Conservation (phyloP, 306 rosid species). For the Acacia confusa region DNA sequence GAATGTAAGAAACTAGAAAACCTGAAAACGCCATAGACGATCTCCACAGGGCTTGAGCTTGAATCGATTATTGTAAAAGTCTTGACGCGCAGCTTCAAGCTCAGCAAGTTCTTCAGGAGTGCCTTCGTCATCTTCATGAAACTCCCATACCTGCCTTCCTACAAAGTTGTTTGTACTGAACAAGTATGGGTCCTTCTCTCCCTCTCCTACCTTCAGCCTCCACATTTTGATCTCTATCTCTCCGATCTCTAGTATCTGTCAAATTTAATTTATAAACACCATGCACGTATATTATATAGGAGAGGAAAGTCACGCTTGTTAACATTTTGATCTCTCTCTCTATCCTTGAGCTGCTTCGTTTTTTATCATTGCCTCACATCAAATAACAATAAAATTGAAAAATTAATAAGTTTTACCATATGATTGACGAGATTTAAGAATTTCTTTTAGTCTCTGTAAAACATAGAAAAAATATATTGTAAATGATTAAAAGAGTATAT, state of each 20-base stretch:
- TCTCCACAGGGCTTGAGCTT: slow-evolving; percentile 46
- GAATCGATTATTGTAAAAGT: slow-evolving; percentile 47
- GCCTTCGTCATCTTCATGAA: slow-evolving; percentile 44
- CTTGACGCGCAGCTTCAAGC: slow-evolving; percentile 46
- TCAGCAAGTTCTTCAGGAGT: slow-evolving; percentile 36
- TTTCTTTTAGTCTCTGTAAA: no score
- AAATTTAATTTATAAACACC: not conserved
- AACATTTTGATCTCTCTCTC: no score
- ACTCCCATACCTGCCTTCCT: slow-evolving; percentile 62
- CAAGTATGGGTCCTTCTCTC: slow-evolving; percentile 42
- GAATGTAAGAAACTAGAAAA: not conserved
- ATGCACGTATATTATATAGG: not conserved
- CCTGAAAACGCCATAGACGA: slow-evolving; percentile 64
- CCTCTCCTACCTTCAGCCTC: slow-evolving; percentile 56
- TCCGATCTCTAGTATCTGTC: not conserved
- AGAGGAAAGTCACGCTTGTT: no score
- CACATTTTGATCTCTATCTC: slow-evolving; percentile 38
- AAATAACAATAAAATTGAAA: no score
- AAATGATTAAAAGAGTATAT: no score
- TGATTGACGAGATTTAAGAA: no score
- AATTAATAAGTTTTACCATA: no score
- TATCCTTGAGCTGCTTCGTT: no score
- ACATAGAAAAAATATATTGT: no score
- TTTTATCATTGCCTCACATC: no score
- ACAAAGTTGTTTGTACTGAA: slow-evolving; percentile 53